Evolutionary conservation across 129 eudicot species (phyloP).

Genomic region (Flaveria brownii): DNA sequence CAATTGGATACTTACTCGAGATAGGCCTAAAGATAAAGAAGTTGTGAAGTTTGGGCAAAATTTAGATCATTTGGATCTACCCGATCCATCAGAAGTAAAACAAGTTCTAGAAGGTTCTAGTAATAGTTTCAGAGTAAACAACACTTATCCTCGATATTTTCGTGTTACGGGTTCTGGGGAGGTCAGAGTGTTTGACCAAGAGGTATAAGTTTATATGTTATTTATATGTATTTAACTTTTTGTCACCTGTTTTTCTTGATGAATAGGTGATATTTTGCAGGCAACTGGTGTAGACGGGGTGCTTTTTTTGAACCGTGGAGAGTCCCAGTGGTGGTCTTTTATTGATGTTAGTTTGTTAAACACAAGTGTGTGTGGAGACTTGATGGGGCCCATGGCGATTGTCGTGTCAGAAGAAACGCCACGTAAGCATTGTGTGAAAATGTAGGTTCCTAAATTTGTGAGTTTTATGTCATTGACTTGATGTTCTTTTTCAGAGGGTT

Average conservation of each 20-base stretch:
- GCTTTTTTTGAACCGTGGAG: conserved; percentile 44
- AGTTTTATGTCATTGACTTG: background rate
- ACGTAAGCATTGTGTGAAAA: conserved; percentile 38
- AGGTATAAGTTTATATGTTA: conserved; percentile 37
- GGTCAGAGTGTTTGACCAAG: conserved; percentile 51
- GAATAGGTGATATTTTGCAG: conserved; percentile 26
- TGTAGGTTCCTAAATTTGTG: background rate
- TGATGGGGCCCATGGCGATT: conserved; percentile 60
- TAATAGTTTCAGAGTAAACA: conserved; percentile 40
- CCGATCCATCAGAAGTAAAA: conserved; percentile 40
- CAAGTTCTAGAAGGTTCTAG: conserved; percentile 45
- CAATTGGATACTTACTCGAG: conserved; percentile 46
- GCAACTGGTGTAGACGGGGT: conserved; percentile 44
- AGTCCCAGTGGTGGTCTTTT: conserved; percentile 54
- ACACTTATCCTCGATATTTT: conserved; percentile 50
- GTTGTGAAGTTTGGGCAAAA: conserved; percentile 46
- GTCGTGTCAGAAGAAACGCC: conserved; percentile 63
- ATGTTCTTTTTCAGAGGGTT: conserved; percentile 43
- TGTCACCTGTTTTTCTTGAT: background rate
- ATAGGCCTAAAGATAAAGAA: conserved; percentile 58
- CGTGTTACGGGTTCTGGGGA: conserved; percentile 64
- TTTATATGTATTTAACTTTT: background rate
- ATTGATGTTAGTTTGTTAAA: conserved; percentile 43
- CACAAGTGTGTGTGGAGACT: conserved; percentile 50
- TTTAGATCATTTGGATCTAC: conserved; percentile 42